Base-by-base conservation (phyloP, 805 yeast genomes). In the Lachancea nothofagi region DNA sequence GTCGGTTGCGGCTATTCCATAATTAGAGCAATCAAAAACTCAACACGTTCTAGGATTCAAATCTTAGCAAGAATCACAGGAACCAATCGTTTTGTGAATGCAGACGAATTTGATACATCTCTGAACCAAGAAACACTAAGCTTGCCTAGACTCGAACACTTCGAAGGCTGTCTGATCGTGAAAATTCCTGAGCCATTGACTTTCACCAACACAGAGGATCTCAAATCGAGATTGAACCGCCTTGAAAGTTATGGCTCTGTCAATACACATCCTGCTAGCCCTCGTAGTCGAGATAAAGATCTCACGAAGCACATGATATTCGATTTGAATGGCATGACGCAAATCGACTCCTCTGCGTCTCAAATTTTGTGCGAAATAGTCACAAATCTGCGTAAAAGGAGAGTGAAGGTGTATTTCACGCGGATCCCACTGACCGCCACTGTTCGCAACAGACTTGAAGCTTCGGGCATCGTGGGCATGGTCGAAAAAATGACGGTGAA, bases 121-220 rank as follows among this genome's bases (percentile, higher is more conserved):
- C 53, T 54, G 19, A 48, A 45, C 38, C 44, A 38, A 4, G 29
- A 42, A 5, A 21, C 15, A 12, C 39, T 20, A 10, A 36, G 36
- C 27, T 31, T 38, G 21, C 38, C 46, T 7, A 49, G 50, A 26
- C 57, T 67, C 21, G 74, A 71, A 50, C 67, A 66, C 28, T 66
- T 82, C 35, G 84, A 80, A 48, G 88, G 87, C 0, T 82, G 88
- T 40, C 65, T 89, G 25, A 76, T 87, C 21, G 82, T 88, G 26
- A 82, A 80, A 47, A 75, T 88, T 30, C 88, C 96, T 0, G 96
- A 88, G 54, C 95, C 96, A 1, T 66, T 88, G 44, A 85, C 89
- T 4, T 88, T 88, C 61, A 86, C 95, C 28, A 88, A 89, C 58
- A 73, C 89, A 6, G 82, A 82, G 20, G 94, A 85, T 50, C 66